Conservation (phyloP, 2,329 filamentous ascomycete species). For the Cercospora brassicicola region DNA sequence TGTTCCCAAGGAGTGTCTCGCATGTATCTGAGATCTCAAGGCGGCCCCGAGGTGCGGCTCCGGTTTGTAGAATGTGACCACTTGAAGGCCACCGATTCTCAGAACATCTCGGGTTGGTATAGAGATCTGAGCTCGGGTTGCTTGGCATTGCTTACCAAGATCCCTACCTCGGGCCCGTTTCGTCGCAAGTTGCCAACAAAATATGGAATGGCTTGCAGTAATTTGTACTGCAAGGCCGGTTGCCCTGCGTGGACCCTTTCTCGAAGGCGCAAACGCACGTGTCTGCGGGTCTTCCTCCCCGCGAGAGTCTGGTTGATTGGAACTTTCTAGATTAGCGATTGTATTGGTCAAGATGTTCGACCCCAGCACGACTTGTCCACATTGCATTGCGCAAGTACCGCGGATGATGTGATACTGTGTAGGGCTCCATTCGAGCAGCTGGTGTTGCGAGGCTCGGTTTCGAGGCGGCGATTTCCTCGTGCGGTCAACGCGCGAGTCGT, state of each 20-base stretch:
- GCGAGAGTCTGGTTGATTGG: constrained; percentile 8
- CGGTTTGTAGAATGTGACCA: constrained; percentile 8
- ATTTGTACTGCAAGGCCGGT: background rate
- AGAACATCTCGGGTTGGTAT: constrained; percentile 14
- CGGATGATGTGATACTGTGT: background rate
- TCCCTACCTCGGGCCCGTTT: constrained; percentile 13
- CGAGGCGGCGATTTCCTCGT: background rate
- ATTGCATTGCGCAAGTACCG: background rate
- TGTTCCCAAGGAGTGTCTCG: constrained; percentile 11
- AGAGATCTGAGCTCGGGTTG: constrained; percentile 16
- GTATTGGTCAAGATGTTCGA: background rate
- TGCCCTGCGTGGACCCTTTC: constrained; percentile 12
- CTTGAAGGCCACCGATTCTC: constrained; percentile 15
- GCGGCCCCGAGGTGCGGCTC: constrained; percentile 20
- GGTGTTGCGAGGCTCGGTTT: background rate
- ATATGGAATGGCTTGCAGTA: background rate
- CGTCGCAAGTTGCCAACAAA: constrained; percentile 4
- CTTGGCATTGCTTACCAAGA: constrained; percentile 10
- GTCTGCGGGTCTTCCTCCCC: background rate
- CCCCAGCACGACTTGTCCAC: background rate
- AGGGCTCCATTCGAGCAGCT: background rate
- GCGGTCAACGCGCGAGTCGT: background rate
- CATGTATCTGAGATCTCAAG: constrained; percentile 11
- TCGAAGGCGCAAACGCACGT: constrained; percentile 11
- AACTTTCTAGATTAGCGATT: constrained; percentile 1